These are phyloP conservation scores for Cyclanthera cordifolia DNA, from an alignment of 306 rosid genomes.

Conservation along the genomic window DNA sequence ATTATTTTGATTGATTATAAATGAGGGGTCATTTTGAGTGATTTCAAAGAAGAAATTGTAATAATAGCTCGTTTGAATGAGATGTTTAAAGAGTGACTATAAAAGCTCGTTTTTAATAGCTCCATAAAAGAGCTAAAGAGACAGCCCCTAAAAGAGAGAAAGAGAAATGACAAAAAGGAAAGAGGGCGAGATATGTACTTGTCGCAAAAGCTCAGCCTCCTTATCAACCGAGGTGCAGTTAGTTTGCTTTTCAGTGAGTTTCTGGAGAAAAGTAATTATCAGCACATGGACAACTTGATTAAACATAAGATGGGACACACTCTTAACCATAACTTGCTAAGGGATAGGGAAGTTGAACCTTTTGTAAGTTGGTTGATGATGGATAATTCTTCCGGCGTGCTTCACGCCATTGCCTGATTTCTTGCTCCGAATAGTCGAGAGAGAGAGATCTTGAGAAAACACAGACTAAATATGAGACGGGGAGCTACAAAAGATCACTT, in stretches of 20 bases:
- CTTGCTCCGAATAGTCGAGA: slow-evolving; percentile 50
- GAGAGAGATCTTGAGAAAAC: slow-evolving; percentile 32
- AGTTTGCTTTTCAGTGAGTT: slow-evolving; percentile 18
- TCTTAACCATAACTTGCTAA: not conserved
- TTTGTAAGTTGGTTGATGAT: slow-evolving; percentile 29
- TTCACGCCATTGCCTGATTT: slow-evolving; percentile 78
- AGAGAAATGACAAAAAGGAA: not conserved
- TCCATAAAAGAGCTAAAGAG: too few species aligned
- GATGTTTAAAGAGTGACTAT: too few species aligned
- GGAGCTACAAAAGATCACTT: not conserved
- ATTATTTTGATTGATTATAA: too few species aligned
- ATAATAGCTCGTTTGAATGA: too few species aligned
- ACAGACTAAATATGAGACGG: not conserved
- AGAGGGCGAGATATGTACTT: slow-evolving; percentile 26
- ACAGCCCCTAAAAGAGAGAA: not conserved
- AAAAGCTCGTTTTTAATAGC: too few species aligned
- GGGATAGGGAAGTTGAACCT: slow-evolving; percentile 30
- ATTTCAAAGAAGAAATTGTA: too few species aligned
- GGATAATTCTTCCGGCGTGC: slow-evolving; percentile 73
- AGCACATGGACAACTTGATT: slow-evolving; percentile 21
- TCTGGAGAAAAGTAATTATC: slow-evolving; percentile 36
- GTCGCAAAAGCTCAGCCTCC: slow-evolving; percentile 39
- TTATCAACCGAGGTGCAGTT: slow-evolving; percentile 27
- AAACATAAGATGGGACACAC: not conserved
- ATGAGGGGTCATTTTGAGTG: too few species aligned